Base-by-base conservation (phyloP, 176 grass and related monocot species). In the Carex myosuroides region DNA sequence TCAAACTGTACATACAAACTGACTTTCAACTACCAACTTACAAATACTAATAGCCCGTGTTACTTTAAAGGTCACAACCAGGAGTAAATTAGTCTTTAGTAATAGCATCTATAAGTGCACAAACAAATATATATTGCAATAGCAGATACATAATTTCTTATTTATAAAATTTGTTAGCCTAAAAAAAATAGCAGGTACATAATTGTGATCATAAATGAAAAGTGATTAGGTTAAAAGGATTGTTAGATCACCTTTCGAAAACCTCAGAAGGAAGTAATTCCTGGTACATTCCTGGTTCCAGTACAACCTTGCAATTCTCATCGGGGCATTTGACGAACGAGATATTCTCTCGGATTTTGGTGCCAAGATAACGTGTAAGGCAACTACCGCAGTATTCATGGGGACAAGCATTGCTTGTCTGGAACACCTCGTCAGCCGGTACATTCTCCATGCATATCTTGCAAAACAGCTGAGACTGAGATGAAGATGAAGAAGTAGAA, bases 371-470 rank as follows among this genome's bases (percentile, higher is more conserved):
- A 37, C 66, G 13, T 2, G 22, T 24, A 1, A 97, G 81, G 85
- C 94, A 93, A 20, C 26, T 22, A 18, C 11, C 0, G 84, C 91
- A 97, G 84, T 93, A 97, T 4, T 86, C 86, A 78, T 97, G 94
- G 29, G 71, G 39, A 81, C 94, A 97, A 42, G 24, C 58, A 22
- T 60, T 22, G 76, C 32, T 80, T 62, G 46, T 82, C 55, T 42
- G 66, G 70, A 84, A 87, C 7, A 81, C 29, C n/a, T 85, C 65
- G 5, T 71, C 5, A 13, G 53, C 44, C 3, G 70, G 64, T 48
- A 87, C 82, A 4, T 57, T 30, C 20, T 97, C 91, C 89, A 93
- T 85, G 86, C 94, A 97, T 75, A 97, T 97, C 81, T 80, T 88
- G 86, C 94, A 97, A 32, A 62, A 88, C 2, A 77, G 63, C n/a